These are phyloP conservation scores for Solanum virginianum DNA, from an alignment of 257 asterid species.

Conservation along the genomic window DNA sequence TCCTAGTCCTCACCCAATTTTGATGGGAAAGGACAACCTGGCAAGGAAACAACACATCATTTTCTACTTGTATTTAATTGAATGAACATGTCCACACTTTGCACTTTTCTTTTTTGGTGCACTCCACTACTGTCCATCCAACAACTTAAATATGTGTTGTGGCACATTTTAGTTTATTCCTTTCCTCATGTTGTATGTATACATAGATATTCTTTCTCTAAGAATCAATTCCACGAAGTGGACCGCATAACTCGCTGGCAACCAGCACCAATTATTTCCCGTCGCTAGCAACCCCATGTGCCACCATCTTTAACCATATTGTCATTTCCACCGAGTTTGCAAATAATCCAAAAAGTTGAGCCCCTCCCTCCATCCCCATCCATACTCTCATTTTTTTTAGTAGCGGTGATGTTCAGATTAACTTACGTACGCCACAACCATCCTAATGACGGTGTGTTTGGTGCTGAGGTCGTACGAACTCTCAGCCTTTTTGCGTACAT, in stretches of 20 bases:
- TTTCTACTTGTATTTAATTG: background rate
- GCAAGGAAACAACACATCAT: background rate
- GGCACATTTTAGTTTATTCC: background rate
- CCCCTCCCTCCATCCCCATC: background rate
- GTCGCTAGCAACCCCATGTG: background rate
- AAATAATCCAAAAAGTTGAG: background rate
- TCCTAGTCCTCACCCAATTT: background rate
- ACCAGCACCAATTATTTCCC: background rate
- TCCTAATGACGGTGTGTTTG: background rate
- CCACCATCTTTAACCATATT: background rate
- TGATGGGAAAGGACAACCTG: background rate
- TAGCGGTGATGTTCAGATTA: background rate
- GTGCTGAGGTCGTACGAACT: too few species aligned
- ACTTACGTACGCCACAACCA: fast-evolving
- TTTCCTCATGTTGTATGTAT: background rate
- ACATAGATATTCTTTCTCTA: background rate
- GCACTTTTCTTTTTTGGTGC: background rate
- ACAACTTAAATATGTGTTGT: background rate
- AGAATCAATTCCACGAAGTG: background rate
- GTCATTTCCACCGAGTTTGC: background rate
- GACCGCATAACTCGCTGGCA: background rate
- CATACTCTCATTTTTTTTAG: background rate
- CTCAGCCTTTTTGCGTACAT: too few species aligned
- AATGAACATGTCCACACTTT: background rate
- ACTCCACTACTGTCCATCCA: background rate